A percentile compares a stretch with the other conserved stretches of the same genome.
These are phyloP conservation scores for Pseudocercospora eumusae DNA, from an alignment of 2,329 filamentous ascomycete genomes.

Conservation along the genomic window DNA sequence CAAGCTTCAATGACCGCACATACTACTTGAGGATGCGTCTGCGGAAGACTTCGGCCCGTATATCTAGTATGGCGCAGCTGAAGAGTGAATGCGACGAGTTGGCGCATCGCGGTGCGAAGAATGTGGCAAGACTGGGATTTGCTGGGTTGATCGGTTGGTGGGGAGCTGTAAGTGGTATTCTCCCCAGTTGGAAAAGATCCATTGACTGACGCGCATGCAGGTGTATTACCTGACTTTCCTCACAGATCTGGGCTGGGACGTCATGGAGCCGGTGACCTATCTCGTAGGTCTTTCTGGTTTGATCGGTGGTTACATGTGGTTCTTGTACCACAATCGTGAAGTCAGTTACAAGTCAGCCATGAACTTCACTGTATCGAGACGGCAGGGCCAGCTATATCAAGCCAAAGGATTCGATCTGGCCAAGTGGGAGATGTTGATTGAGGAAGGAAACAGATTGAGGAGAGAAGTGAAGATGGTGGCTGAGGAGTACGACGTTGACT, in stretches of 20 bases:
- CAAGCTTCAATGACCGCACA: constrained; percentile 86
- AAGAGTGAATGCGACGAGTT: constrained; percentile 80
- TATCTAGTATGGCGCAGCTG: constrained; percentile 69
- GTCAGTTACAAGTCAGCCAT: constrained; percentile 80
- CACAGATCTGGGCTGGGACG: constrained; percentile 83
- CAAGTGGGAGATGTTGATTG: constrained; percentile 75
- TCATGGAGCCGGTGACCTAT: constrained; percentile 89
- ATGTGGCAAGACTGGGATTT: constrained; percentile 78
- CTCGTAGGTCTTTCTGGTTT: constrained; percentile 81
- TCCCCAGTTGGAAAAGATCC: too few relatives aligned
- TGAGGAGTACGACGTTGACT: constrained; percentile 85
- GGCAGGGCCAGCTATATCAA: constrained; percentile 76
- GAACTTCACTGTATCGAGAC: constrained; percentile 78
- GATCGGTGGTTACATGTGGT: constrained; percentile 91
- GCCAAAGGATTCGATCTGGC: constrained; percentile 71
- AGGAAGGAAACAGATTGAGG: constrained; percentile 75
- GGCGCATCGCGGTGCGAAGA: constrained; percentile 75
- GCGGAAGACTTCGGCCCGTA: constrained; percentile 67
- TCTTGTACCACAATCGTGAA: constrained; percentile 87
- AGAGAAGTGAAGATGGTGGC: constrained; percentile 79
- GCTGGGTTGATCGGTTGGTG: constrained; percentile 74
- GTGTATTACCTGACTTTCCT: constrained; percentile 67
- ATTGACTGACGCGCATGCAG: background rate
- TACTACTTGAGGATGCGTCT: constrained; percentile 80
- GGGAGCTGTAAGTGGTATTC: constrained; percentile 55